Percentiles rank a stretch among this genome's conserved stretches.
phyloP scores from a whole-genome alignment of 495 filamentous ascomycete genomes.

The Achaetomiella virescens region DNA sequence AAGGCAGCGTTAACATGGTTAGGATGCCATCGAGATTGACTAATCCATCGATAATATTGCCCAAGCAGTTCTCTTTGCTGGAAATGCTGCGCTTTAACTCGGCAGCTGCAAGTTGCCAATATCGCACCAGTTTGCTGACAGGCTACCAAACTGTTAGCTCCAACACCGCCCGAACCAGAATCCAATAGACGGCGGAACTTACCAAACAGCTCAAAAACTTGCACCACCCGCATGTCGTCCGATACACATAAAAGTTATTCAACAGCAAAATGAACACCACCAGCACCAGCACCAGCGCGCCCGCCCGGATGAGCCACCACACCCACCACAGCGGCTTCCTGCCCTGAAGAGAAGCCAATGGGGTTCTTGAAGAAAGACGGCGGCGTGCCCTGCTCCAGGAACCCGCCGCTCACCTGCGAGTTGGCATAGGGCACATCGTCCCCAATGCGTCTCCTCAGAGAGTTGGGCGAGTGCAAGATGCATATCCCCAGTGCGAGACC shows the following conservation, averaged over 20 bases:
- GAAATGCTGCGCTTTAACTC: not conserved
- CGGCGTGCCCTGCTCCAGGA: conserved; percentile 37
- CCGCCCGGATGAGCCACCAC: conserved; percentile 88
- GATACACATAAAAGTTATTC: conserved; percentile 80
- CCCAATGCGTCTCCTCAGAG: conserved; percentile 69
- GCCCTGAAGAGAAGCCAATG: conserved; percentile 79
- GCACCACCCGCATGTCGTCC: conserved; percentile 79
- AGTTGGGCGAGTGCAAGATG: conserved; percentile 78
- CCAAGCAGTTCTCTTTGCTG: too few species aligned
- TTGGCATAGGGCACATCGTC: conserved; percentile 49
- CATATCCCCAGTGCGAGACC: conserved; percentile 81
- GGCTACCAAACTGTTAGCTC: conserved; percentile 43
- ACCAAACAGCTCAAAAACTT: conserved; percentile 89
- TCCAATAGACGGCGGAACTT: conserved; percentile 35
- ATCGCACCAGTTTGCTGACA: conserved; percentile 73
- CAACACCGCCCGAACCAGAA: not conserved
- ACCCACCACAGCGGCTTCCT: conserved; percentile 92
- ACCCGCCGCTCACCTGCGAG: conserved; percentile 33
- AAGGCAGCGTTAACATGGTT: too few species aligned
- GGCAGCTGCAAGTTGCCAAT: conserved; percentile 47
- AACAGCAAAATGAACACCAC: conserved; percentile 79
- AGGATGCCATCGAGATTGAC: too few species aligned
- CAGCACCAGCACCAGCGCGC: conserved; percentile 67
- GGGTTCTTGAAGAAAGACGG: conserved; percentile 61
- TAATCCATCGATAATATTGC: too few species aligned